Conservation (phyloP, 192 early-diverging fungal species). For the Coemansia sp. region DNA sequence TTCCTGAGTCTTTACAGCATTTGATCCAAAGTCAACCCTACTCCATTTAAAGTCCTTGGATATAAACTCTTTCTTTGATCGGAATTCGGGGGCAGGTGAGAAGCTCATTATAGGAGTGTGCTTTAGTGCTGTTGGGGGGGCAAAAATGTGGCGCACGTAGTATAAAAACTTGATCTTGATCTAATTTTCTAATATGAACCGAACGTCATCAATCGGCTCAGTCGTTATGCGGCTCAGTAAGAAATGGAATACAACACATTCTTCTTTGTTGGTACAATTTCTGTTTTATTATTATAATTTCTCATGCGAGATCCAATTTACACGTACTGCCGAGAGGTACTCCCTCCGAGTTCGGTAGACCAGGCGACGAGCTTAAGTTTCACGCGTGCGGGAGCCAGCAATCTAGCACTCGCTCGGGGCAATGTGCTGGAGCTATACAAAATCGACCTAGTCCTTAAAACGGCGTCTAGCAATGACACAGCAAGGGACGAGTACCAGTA, state of each 20-base stretch:
- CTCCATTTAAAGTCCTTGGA: too few relatives aligned
- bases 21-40: too few relatives aligned
- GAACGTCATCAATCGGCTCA: too few relatives aligned
- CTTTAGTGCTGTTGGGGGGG: too few relatives aligned
- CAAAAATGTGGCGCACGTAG: too few relatives aligned
- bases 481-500: constrained; percentile 39
- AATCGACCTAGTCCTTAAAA: constrained; percentile 33
- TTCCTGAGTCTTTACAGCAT: too few relatives aligned
- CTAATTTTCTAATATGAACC: too few relatives aligned
- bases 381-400: constrained; percentile 35
- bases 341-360: constrained; percentile 48
- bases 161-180: too few relatives aligned
- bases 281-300: background rate
- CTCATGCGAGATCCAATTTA: constrained; percentile 53
- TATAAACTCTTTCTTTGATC: too few relatives aligned
- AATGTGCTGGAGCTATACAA: constrained; percentile 52
- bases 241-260: background rate
- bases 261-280: background rate
- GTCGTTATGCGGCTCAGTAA: too few relatives aligned
- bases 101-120: too few relatives aligned
- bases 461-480: constrained; percentile 14
- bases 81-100: too few relatives aligned
- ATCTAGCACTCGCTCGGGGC: constrained; percentile 52
- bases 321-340: constrained; percentile 54
- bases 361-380: constrained; percentile 47